These are phyloP conservation scores for Volvox carteri DNA, from an alignment of 163 green algal genomes.

Conservation along the genomic window DNA sequence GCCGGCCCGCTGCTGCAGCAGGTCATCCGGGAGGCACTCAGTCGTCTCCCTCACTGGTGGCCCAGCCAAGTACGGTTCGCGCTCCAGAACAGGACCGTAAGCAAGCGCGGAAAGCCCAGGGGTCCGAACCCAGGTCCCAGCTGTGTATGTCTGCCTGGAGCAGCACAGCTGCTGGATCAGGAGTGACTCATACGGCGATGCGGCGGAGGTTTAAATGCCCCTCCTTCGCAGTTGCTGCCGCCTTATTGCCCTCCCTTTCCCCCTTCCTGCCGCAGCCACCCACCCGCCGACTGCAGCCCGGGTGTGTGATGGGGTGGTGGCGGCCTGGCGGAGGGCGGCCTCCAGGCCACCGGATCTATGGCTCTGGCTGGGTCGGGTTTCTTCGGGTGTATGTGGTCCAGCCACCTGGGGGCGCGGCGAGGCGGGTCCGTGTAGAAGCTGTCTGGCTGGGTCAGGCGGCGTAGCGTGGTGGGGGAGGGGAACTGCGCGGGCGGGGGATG, in stretches of 20 bases:
- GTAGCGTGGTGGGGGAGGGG: constrained; percentile 10
- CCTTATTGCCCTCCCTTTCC: neutral
- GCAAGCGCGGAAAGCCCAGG: too few species aligned
- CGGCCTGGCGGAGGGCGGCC: neutral
- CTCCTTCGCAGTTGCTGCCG: too few species aligned
- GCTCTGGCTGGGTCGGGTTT: neutral
- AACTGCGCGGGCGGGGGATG: neutral
- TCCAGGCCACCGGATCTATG: neutral
- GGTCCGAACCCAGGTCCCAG: too few species aligned
- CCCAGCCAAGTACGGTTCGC: too few species aligned
- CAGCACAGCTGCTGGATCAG: too few species aligned
- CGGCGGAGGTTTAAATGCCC: too few species aligned
- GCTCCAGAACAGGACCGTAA: too few species aligned
- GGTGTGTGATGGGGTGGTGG: constrained; percentile 3
- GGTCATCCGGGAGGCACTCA: too few species aligned
- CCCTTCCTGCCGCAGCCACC: neutral
- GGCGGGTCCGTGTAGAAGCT: constrained; percentile 24
- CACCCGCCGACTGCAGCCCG: constrained; percentile 8
- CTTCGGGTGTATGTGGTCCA: constrained; percentile 46
- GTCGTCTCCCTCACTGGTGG: too few species aligned
- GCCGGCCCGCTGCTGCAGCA: too few species aligned
- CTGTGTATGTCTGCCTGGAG: too few species aligned
- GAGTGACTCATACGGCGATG: too few species aligned
- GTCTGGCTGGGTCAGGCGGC: neutral
- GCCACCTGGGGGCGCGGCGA: neutral